Percentiles rank a stretch among this genome's conserved stretches.
Evolutionary conservation across 805 yeast genomes (phyloP).

Genomic region (Saccharomyces jurei): DNA sequence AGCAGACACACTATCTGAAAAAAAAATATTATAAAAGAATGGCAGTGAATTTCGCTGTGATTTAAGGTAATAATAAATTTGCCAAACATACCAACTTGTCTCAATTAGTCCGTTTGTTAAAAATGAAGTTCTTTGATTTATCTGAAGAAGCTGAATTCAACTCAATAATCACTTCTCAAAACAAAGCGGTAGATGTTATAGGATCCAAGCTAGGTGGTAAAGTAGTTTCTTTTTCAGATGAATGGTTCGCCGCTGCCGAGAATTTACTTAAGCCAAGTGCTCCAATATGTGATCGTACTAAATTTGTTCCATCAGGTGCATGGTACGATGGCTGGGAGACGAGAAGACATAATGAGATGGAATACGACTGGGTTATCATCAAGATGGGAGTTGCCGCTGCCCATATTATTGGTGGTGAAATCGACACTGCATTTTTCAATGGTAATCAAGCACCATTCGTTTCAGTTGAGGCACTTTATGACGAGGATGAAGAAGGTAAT

Average conservation of each 20-base stretch:
- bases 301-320: slow-evolving; percentile 78
- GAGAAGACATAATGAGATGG: slow-evolving; percentile 79
- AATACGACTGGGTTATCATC: slow-evolving; percentile 81
- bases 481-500: slow-evolving; percentile 24
- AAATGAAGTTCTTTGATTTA: background rate
- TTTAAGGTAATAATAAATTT: background rate
- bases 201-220: slow-evolving; percentile 79
- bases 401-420: slow-evolving; percentile 68
- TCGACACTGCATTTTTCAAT: slow-evolving; percentile 88
- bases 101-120: background rate
- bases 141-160: slow-evolving; percentile 9
- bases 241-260: slow-evolving; percentile 91
- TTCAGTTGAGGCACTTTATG: slow-evolving; percentile 66
- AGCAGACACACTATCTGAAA: background rate
- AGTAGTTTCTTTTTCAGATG: slow-evolving; percentile 65
- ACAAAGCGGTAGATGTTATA: slow-evolving; percentile 50
- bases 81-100: background rate
- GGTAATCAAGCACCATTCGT: slow-evolving; percentile 94
- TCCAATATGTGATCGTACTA: slow-evolving; percentile 75
- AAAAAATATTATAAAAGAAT: background rate
- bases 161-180: slow-evolving; percentile 9
- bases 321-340: slow-evolving; percentile 99
- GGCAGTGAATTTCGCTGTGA: background rate
- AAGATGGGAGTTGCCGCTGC: slow-evolving; percentile 77
- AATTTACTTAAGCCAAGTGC: slow-evolving; percentile 75